phyloP scores from a whole-genome alignment of 148 eudicot genomes.

The Spergularia marina region DNA sequence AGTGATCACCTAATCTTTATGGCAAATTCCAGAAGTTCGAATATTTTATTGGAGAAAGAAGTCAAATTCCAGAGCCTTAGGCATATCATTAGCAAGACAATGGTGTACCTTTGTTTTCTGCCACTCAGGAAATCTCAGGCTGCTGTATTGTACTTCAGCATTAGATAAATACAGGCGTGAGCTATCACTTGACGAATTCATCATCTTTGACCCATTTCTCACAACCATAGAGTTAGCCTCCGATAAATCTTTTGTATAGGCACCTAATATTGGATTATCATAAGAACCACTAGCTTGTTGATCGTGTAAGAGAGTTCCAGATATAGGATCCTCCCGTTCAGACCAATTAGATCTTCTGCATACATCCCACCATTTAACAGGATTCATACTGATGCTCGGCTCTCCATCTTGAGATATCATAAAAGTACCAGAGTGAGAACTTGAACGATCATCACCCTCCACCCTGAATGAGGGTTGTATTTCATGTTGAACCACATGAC shows the following conservation, averaged over 20 bases:
- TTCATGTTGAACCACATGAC: conserved; percentile 46
- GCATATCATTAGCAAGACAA: background rate
- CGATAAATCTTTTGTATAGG: background rate
- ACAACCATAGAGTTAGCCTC: background rate
- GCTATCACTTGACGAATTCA: conserved; percentile 32
- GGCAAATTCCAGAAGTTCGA: too few species aligned
- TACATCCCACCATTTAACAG: conserved; percentile 38
- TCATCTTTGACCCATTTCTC: background rate
- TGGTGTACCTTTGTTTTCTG: conserved; percentile 37
- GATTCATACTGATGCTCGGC: conserved; percentile 20
- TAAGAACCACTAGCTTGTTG: conserved; percentile 4
- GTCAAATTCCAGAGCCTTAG: background rate
- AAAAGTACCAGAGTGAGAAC: conserved; percentile 24
- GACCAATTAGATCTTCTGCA: conserved; percentile 34
- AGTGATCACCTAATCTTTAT: too few species aligned
- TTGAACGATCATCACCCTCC: conserved; percentile 27
- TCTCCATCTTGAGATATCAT: conserved; percentile 32
- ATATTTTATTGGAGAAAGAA: background rate
- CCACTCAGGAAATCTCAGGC: conserved; percentile 37
- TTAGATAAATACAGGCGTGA: conserved; percentile 37
- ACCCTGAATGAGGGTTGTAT: conserved; percentile 29
- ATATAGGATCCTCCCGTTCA: conserved; percentile 26
- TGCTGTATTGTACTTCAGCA: conserved; percentile 43
- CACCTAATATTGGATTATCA: background rate
- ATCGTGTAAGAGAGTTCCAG: conserved; percentile 10